Evolutionary conservation across 2,329 filamentous ascomycete species (phyloP), one percentile per base, ranked within the genome.

Genomic region (Mollisia scopiformis): DNA sequence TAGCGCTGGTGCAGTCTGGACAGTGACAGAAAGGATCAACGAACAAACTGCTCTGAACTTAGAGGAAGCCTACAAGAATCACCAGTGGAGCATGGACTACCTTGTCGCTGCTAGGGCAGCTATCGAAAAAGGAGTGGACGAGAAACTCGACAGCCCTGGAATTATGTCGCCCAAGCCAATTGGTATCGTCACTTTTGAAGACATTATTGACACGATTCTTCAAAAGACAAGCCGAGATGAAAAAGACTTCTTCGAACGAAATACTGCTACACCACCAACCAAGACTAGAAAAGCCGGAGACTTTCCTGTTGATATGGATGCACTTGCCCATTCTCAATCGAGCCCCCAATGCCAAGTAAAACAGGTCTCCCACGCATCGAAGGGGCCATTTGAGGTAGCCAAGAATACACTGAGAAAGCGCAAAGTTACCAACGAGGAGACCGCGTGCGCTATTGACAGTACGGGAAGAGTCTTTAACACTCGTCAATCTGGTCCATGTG

Each of bases 101-200:
- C 62, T 70, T 6, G 57, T 59, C 27, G 57, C 59, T 14, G 60
- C 63, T 21, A 49, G 55, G 25, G 54, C 46, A 21, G 57, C 41
- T 47, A 54, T 58, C 6, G 35, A 60, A 35, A 35, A 59, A 16
- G 53, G 58, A 28, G 35, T 23, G 21, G 47, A 57, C 2, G 16
- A 37, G 25, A 50, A 56, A 11, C 59, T 63, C 11, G 53, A 57
- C 13, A 21, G 64, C 14, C 19, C 60, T 13, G 67, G 66, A 16
- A 66, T 68, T 28, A 60, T 50, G 33, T 66, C 47, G n/a, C 64
- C 64, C 23, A 56, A 65, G 25, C 68, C 70, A 31, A 37, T 71
- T n/a, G 70, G 70, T 2, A 70, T 72, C 13, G 41, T 72, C 23
- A 71, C 70, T 2, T 70, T 69, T 46, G 69, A 72, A 33, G 69